Conservation (phyloP, 768 basidiomycete species). For the Polyporus arcularius region DNA sequence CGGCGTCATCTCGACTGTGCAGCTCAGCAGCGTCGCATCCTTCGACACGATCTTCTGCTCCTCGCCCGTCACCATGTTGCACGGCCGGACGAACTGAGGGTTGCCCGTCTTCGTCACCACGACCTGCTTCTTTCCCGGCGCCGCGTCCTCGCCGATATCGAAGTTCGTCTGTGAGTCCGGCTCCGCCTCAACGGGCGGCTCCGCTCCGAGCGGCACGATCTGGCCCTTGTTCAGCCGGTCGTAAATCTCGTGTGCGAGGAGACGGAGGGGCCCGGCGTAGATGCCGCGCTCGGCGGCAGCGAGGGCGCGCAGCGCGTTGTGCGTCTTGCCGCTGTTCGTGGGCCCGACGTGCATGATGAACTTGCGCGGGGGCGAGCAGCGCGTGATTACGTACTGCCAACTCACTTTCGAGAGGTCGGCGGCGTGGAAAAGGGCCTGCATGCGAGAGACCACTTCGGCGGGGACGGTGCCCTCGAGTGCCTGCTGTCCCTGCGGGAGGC, state of each 20-base stretch:
- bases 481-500: constrained; percentile 31
- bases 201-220: constrained; percentile 73
- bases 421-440: constrained; percentile 38
- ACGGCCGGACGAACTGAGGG: constrained; percentile 53
- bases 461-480: constrained; percentile 32
- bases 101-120: constrained; percentile 39
- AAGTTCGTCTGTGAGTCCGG: constrained; percentile 38
- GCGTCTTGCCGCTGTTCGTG: constrained; percentile 97
- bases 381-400: constrained; percentile 52
- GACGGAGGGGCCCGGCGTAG: constrained; percentile 89
- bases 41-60: constrained; percentile 72
- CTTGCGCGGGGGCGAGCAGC: constrained; percentile 60
- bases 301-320: constrained; percentile 87
- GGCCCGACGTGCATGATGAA: constrained; percentile 97
- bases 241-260: constrained; percentile 95
- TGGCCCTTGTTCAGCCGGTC: constrained; percentile 87
- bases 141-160: constrained; percentile 29
- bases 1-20: constrained; percentile 92
- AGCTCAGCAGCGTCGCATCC: constrained; percentile 61
- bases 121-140: constrained; percentile 17
- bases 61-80: constrained; percentile 92
- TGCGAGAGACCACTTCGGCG: constrained; percentile 35
- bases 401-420: constrained; percentile 49
- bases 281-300: constrained; percentile 72
- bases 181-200: constrained; percentile 40